phyloP scores from a whole-genome alignment of 495 filamentous ascomycete genomes.

The Mytilinidion resinicola region DNA sequence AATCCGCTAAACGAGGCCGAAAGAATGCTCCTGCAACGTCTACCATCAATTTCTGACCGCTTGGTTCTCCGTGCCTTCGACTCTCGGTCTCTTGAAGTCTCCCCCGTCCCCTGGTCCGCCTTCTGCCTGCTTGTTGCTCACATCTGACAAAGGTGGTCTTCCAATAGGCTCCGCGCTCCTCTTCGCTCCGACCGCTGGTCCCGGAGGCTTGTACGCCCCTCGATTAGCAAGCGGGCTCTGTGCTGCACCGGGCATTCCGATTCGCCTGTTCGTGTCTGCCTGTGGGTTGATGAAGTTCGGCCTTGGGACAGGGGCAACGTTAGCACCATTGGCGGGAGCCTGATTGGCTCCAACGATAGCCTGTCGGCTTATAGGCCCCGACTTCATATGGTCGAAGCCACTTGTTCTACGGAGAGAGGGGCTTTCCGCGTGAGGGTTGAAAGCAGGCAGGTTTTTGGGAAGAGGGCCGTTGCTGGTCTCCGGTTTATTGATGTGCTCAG shows the following conservation, averaged over 20 bases:
- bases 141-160: conserved; percentile 32
- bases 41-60: not conserved
- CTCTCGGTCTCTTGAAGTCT: conserved; percentile 19
- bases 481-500: conserved; percentile 37
- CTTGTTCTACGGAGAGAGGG: conserved; percentile 84
- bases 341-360: conserved; percentile 35
- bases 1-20: too few species aligned
- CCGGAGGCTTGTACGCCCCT: conserved; percentile 52
- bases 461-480: conserved; percentile 26
- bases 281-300: conserved; percentile 64
- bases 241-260: conserved; percentile 60
- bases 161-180: conserved; percentile 7
- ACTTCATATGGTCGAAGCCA: conserved; percentile 76
- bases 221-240: conserved; percentile 55
- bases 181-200: conserved; percentile 23
- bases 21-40: too few species aligned
- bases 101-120: conserved; percentile 10
- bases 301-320: conserved; percentile 28
- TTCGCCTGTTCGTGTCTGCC: conserved; percentile 58
- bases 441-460: conserved; percentile 50
- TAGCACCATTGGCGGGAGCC: not conserved
- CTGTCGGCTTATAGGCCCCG: conserved; percentile 53
- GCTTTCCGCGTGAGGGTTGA: conserved; percentile 77
- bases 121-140: conserved; percentile 32
- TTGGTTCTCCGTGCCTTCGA: conserved; percentile 1